Base-by-base conservation (phyloP, 805 yeast genomes). In the Nakazawaea wickerhamii region DNA sequence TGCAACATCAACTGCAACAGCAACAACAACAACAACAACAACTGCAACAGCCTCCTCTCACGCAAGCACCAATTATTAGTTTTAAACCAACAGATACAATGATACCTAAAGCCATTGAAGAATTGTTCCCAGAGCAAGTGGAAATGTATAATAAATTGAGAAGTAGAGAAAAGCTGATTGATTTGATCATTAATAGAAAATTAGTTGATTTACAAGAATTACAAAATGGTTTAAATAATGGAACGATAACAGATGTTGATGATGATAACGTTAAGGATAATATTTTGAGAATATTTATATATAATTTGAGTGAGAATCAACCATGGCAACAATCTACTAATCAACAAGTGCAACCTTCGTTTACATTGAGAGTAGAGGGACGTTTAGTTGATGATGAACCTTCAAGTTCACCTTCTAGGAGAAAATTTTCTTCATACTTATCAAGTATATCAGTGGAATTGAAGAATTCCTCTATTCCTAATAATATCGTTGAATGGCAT, bases 311-410 rank as follows among this genome's bases (percentile, higher is more conserved):
- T 23, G 85, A 81, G 48, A 85, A 86, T 58, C 98, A 91, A 64
- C 86, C 91, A 34, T 93, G 98, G 98, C 91, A 84, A 46, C 15
- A 50, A 45, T 14, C 36, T 40, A 6, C 45, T 35, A 54, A 44
- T 35, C 43, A 36, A 10, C 42, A 30, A 17, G 57, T 52, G 3
- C 77, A 70, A 34, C 73, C 86, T 3, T 59, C 76, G 1, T 91
- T 97, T 97, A 84, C 93, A 1, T 71, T 91, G 50, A 72, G 95
- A 44, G 75, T 93, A 20, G 98, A 93, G 61, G 99, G 99, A 11
- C 70, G 90, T 46, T 64, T 87, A 19, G 64, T 90, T 15, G 65
- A 73, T 49, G 77, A 79, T 52, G 57, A 57, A 40, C 65, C 70
- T 8, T 70, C 70, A 1, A 75, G 70, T 21, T 73, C 70, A 31